Evolutionary conservation across 352 stramenopile species (phyloP), one percentile per base, ranked within the genome.

Genomic region (Globisporangium spiculum): DNA sequence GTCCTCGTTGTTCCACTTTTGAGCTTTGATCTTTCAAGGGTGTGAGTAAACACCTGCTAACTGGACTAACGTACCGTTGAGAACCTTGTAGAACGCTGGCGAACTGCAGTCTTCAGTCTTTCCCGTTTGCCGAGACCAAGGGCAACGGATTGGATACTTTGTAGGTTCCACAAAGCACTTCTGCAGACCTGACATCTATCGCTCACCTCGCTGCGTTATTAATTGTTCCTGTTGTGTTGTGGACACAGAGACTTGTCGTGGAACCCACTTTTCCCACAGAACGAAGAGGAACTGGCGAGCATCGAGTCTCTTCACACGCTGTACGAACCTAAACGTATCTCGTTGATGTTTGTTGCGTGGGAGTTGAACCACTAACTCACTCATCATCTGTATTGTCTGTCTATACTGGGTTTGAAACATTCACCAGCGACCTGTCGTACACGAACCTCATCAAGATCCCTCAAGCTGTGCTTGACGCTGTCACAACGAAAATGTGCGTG

Each of bases 71-170:
- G 8, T 30, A 32, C 26, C n/a, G 14, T 8, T 38, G 12, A n/a
- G 59, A 4, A 10, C 30, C 5, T 41, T 54, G 18, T n/a, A 64
- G 59, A 24, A 27, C 16, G 26, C 59, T 64, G 26, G 4, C 59
- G 26, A 64, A 64, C 59, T 64, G 59, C 59, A 64, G 38, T 55
- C 59, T 64, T 18, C 24, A 55, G 59, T 64, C 59, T 27, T 64
- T 64, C 18, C 59, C 59, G 27, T 64, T 64, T 30, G 36, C 16
- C 41, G 59, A 56, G 38, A 64, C 41, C 18, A 36, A 32, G 18
- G 22, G 3, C 24, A 54, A 10, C 24, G 16, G 20, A 8, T 41
- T 64, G 38, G 38, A 56, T 12, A 36, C 59, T 4, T 24, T 64
- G 59, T 64, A 18, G 16, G 59, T 46, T 20, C 38, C 10, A 44